Base-by-base conservation (phyloP, 176 grass and related monocot genomes). In the Puya raimondii region DNA sequence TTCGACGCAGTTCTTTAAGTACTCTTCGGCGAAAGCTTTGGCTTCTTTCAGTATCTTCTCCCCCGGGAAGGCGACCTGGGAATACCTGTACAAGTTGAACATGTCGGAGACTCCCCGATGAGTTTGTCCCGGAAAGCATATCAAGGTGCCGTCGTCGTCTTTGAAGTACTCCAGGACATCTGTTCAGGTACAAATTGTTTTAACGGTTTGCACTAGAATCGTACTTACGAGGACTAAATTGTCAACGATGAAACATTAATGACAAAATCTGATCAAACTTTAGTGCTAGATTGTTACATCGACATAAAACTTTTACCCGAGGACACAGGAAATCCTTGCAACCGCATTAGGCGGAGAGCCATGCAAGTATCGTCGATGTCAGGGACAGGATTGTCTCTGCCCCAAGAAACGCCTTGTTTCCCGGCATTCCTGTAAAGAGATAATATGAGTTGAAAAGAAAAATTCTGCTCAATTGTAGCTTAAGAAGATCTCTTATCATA, bases 351-450 rank as follows among this genome's bases (percentile, higher is more conserved):
- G 21, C 81, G 88, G 25, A 91, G 73, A 4, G 67, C 84, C 88
- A 91, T 87, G 74, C 67, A 74, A 4, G 84, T 91, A 52, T 82
- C 84, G 11, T 91, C 88, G 15, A 91, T 67, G 23, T 91, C 88
- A 0, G n/a, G 22, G 3, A 80, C 21, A 1, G 22, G 8, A 14
- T 9, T 53, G 48, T 53, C 11, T 57, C 17, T 53, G 10, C 52
- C 84, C 20, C 42, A 48, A 15, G 49, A 22, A 0, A 85, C 12
- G 4, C 87, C 87, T 8, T 68, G 74, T 64, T 49, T 76, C 11
- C 18, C 79, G 57, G 9, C 20, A 26, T 64, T 53, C 56, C 21
- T 79, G 58, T 63, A 64, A 12, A 13, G 11, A 14, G 12, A 16
- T 29, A 7, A 27, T 16, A 12, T 26, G 15, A 20, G 15, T 2